phyloP scores from a whole-genome alignment of 805 yeast species.

The Metschnikowia lochheadii region DNA sequence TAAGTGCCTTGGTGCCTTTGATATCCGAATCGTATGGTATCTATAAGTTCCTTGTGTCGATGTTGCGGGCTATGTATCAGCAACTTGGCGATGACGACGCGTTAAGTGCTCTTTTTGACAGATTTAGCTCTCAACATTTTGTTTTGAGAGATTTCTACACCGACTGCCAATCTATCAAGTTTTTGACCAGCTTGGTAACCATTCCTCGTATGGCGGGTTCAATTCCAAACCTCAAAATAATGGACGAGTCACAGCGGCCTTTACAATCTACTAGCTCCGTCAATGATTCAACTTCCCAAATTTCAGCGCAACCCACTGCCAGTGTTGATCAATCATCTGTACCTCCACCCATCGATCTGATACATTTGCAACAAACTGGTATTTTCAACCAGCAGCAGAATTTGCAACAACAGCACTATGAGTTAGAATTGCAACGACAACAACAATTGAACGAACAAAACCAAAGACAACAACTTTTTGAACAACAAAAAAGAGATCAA shows the following conservation, averaged over 20 bases:
- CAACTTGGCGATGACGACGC: slow-evolving; percentile 73
- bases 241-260: slow-evolving; percentile 38
- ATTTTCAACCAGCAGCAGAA: slow-evolving; percentile 48
- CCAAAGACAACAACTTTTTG: slow-evolving; percentile 70
- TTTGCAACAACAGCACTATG: slow-evolving; percentile 57
- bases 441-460: slow-evolving; percentile 64
- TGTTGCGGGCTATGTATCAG: slow-evolving; percentile 84
- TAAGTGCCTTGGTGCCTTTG: slow-evolving; percentile 83
- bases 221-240: slow-evolving; percentile 54
- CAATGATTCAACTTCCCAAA: slow-evolving; percentile 27
- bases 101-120: slow-evolving; percentile 64
- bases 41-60: slow-evolving; percentile 80
- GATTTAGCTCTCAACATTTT: slow-evolving; percentile 71
- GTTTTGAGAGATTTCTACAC: slow-evolving; percentile 77
- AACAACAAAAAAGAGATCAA: slow-evolving; percentile 69
- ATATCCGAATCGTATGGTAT: slow-evolving; percentile 91
- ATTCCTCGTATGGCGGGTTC: slow-evolving; percentile 62
- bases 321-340: slow-evolving; percentile 29
- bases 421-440: slow-evolving; percentile 59
- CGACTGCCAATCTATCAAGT: slow-evolving; percentile 82
- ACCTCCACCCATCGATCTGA: slow-evolving; percentile 34
- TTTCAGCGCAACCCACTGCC: slow-evolving; percentile 45
- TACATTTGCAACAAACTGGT: slow-evolving; percentile 53
- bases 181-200: slow-evolving; percentile 73
- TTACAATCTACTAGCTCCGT: slow-evolving; percentile 26